Percentiles rank a stretch among this genome's conserved stretches.
These are phyloP conservation scores for Rhytidiadelphus loreus DNA, from an alignment of 225 moss, liverwort and hornwort genomes.

Conservation along the genomic window DNA sequence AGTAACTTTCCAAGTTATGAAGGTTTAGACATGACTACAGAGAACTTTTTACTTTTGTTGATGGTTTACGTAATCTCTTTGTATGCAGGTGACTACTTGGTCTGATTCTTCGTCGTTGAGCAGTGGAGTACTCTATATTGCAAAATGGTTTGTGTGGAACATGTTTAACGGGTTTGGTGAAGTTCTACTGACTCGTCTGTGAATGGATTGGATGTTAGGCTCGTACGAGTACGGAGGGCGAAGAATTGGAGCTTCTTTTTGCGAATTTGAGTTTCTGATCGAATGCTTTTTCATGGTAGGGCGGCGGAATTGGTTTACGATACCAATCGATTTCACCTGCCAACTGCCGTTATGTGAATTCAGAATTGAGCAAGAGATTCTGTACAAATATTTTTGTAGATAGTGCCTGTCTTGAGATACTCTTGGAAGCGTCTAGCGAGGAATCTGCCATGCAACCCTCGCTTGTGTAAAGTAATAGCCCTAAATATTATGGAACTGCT, in stretches of 20 bases:
- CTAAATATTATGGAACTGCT: neutral
- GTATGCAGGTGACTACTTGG: neutral
- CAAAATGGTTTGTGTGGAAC: neutral
- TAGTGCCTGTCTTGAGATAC: neutral
- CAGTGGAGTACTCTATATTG: neutral
- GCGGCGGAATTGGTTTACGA: neutral
- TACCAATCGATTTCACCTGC: neutral
- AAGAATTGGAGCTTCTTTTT: constrained; percentile 68
- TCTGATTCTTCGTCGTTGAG: neutral
- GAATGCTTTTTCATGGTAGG: neutral
- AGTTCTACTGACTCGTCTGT: neutral
- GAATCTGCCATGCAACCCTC: neutral
- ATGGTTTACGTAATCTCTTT: neutral
- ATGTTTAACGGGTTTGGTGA: neutral
- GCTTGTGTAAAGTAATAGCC: neutral
- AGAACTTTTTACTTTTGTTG: neutral
- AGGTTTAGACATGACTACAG: neutral
- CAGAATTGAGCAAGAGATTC: neutral
- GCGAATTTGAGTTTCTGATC: constrained; percentile 39
- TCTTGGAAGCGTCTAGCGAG: neutral
- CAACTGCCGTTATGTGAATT: neutral
- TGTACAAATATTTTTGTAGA: neutral
- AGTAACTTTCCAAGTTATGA: neutral
- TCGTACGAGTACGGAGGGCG: constrained; percentile 42
- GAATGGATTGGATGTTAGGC: neutral